Evolutionary conservation across 768 basidiomycete species (phyloP), one percentile per base, ranked within the genome.

Genomic region (Kwoniella sp.): DNA sequence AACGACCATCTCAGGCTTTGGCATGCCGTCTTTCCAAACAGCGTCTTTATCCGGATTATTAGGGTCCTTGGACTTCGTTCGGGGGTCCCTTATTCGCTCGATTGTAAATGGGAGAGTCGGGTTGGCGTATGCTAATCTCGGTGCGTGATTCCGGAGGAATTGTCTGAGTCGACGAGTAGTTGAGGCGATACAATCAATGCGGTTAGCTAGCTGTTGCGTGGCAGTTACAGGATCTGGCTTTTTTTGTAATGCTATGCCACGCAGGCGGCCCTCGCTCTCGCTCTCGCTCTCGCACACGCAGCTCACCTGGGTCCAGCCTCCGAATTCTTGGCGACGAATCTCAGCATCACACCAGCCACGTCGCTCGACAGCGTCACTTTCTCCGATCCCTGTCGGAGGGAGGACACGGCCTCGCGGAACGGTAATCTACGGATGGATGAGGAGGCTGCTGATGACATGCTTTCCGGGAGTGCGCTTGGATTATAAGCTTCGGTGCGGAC

Each of bases 91-190:
- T 65, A 75, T 66, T 25, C 69, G 60, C 22, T 72, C 55, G 28
- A 70, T 48, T 26, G 29, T 51, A 25, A 66, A 48, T 25, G 61
- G 59, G 12, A 73, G 41, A n/a, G 55, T 38, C 7, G 74, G 74
- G 60, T 75, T 75, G 48, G 63, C 59, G 51, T 71, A 76, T 41
- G 72, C 72, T 61, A 76, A 22, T 54, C 58, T 31, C 3, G 74
- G 74, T 4, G 63, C 66, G 57, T 69, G 60, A 11, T 28, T 61
- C 20, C 58, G 50, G 12, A 70, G 37, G 55, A 76, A 76, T 55
- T 73, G 65, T 34, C 74, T 76, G 38, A 9, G 28, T 45, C 4
- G 25, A n/a, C 11, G n/a, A n/a, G n/a, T n/a, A n/a, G n/a, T n/a
- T n/a, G n/a, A n/a, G n/a, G n/a, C n/a, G n/a, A n/a, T n/a, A n/a